Evolutionary conservation across 2,329 filamentous ascomycete species (phyloP).

Genomic region (Aspergillus chevalieri): DNA sequence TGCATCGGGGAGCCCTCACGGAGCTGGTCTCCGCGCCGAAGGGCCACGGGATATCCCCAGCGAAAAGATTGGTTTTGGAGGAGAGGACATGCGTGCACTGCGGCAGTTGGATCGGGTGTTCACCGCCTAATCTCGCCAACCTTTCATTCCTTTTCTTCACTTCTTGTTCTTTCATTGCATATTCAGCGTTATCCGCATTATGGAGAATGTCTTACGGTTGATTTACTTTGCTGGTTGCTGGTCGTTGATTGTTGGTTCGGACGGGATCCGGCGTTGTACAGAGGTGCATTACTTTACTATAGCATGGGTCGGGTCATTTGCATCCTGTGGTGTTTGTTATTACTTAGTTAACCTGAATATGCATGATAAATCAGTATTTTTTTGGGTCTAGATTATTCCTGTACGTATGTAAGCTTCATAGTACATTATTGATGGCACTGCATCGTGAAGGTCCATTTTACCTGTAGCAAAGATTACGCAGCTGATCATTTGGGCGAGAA

Average conservation of each 20-base stretch:
- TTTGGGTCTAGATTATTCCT: too few species aligned
- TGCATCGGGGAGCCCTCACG: slow-evolving; percentile 6
- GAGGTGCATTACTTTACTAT: slow-evolving; percentile 13
- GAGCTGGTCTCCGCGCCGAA: slow-evolving; percentile 16
- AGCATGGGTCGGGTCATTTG: slow-evolving; percentile 13
- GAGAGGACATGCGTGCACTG: slow-evolving; percentile 60
- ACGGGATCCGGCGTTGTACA: slow-evolving; percentile 13
- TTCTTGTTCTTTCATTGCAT: slow-evolving; percentile 11
- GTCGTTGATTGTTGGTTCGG: slow-evolving; percentile 1
- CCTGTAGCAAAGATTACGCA: too few species aligned
- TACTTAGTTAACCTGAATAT: background rate
- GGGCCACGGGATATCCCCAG: slow-evolving; percentile 51
- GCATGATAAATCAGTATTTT: background rate
- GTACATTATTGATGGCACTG: too few species aligned
- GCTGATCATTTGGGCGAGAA: too few species aligned
- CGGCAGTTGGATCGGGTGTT: slow-evolving; percentile 58
- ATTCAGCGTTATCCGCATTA: slow-evolving; percentile 4
- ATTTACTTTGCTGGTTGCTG: slow-evolving; percentile 2
- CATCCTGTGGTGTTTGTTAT: too few species aligned
- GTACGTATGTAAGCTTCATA: too few species aligned
- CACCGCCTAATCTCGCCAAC: slow-evolving; percentile 18
- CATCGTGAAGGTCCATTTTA: too few species aligned
- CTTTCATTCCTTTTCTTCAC: slow-evolving; percentile 5
- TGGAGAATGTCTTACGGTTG: background rate
- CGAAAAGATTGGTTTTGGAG: slow-evolving; percentile 51